Conservation (phyloP, 2,329 filamentous ascomycete species). For the Sordariomycetes sp. region DNA sequence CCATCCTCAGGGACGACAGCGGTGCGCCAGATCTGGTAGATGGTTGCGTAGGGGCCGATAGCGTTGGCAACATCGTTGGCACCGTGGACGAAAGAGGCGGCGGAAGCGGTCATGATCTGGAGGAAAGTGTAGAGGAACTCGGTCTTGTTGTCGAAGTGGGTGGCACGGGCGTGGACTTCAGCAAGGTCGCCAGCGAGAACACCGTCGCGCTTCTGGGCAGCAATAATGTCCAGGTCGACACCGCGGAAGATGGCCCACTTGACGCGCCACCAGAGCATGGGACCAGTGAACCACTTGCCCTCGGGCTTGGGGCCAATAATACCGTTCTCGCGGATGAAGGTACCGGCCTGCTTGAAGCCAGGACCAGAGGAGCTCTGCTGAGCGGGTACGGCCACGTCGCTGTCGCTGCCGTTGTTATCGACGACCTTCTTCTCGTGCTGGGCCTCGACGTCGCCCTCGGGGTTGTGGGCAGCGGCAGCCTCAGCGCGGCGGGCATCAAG, state of each 20-base stretch:
- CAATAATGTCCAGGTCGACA: constrained; percentile 37
- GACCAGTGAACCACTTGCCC: constrained; percentile 28
- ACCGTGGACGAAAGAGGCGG: constrained; percentile 56
- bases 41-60: constrained; percentile 53
- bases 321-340: constrained; percentile 10
- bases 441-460: constrained; percentile 13
- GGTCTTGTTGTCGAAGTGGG: constrained; percentile 47
- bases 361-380: constrained; percentile 24
- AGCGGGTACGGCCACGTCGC: constrained; percentile 15
- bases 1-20: constrained; percentile 32
- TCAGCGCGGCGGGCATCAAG: constrained; percentile 31
- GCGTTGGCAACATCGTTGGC: constrained; percentile 59
- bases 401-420: constrained; percentile 19
- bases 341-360: constrained; percentile 22
- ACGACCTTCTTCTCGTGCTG: constrained; percentile 20
- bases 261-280: constrained; percentile 27
- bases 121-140: constrained; percentile 54
- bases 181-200: constrained; percentile 44
- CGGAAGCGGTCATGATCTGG: constrained; percentile 50
- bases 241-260: constrained; percentile 35
- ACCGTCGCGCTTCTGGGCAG: constrained; percentile 23
- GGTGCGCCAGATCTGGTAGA: constrained; percentile 50
- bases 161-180: constrained; percentile 44
- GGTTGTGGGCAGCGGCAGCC: constrained; percentile 6
- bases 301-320: constrained; percentile 20